Evolutionary conservation across 75 land plant species (phyloP).

Genomic region (Selaginella tamariscina): DNA sequence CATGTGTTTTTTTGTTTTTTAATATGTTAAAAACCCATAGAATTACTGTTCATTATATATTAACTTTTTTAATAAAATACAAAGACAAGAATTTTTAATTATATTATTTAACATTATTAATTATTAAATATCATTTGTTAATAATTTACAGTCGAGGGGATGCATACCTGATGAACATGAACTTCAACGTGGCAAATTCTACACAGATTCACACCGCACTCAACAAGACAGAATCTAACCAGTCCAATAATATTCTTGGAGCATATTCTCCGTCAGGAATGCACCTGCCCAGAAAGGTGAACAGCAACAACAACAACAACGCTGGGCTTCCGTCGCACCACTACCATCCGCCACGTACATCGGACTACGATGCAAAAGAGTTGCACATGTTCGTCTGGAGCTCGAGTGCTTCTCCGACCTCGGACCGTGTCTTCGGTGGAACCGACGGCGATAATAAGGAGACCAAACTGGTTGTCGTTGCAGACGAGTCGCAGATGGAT

Average conservation of each 20-base stretch:
- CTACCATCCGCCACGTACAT: neutral
- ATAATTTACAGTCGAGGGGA: slow-evolving; percentile 1
- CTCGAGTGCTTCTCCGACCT: slow-evolving; percentile 7
- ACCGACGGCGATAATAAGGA: neutral
- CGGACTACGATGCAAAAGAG: slow-evolving; percentile 7
- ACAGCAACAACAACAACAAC: neutral
- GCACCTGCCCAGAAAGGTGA: neutral
- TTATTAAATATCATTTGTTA: no score
- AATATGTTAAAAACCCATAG: no score
- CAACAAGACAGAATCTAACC: neutral
- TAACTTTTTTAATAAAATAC: no score
- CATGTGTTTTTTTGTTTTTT: no score
- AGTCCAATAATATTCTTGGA: neutral
- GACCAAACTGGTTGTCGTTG: neutral
- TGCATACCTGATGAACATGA: neutral
- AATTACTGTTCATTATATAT: no score
- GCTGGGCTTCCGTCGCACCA: no score
- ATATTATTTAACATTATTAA: no score
- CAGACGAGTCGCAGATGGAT: neutral
- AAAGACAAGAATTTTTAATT: no score
- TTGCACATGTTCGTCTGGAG: slow-evolving; percentile 11
- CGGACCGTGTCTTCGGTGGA: slow-evolving; percentile 2
- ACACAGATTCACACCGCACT: neutral
- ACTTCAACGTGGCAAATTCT: neutral
- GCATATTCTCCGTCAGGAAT: neutral